These are phyloP conservation scores for Epichloe hybrida DNA, from an alignment of 2,329 filamentous ascomycete genomes.

Conservation along the genomic window DNA sequence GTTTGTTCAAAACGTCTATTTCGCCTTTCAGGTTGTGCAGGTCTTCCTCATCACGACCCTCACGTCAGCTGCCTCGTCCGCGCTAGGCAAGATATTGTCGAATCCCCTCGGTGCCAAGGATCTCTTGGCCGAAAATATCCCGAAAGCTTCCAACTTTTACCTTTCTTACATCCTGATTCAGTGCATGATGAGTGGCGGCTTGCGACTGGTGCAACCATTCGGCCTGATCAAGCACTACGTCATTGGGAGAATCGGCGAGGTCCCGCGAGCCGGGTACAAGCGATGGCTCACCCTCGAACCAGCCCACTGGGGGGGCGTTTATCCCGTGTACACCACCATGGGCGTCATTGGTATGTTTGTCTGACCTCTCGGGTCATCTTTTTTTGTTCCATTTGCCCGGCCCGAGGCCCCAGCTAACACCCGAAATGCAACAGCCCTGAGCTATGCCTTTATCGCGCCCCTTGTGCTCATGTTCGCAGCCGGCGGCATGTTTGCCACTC, in stretches of 20 bases:
- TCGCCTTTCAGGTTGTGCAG: constrained; percentile 79
- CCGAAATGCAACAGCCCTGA: constrained; percentile 43
- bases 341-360: constrained; percentile 55
- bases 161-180: constrained; percentile 89
- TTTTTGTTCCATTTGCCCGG: background rate
- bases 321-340: constrained; percentile 72
- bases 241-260: constrained; percentile 61
- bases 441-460: constrained; percentile 77
- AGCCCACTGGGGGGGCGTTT: constrained; percentile 76
- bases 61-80: constrained; percentile 63
- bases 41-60: constrained; percentile 83
- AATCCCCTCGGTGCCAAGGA: constrained; percentile 48
- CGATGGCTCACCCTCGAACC: constrained; percentile 63
- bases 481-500: constrained; percentile 66
- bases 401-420: background rate
- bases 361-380: background rate
- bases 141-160: constrained; percentile 84
- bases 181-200: constrained; percentile 65
- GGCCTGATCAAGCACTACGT: constrained; percentile 47
- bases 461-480: constrained; percentile 72
- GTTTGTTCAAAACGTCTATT: constrained; percentile 84
- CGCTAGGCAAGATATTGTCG: constrained; percentile 47
- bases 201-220: constrained; percentile 55
- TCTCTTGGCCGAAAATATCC: constrained; percentile 61
- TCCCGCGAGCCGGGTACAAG: constrained; percentile 65